phyloP scores from a whole-genome alignment of 1,284 basidiomycete genomes.

The Neonothopanus nambi region DNA sequence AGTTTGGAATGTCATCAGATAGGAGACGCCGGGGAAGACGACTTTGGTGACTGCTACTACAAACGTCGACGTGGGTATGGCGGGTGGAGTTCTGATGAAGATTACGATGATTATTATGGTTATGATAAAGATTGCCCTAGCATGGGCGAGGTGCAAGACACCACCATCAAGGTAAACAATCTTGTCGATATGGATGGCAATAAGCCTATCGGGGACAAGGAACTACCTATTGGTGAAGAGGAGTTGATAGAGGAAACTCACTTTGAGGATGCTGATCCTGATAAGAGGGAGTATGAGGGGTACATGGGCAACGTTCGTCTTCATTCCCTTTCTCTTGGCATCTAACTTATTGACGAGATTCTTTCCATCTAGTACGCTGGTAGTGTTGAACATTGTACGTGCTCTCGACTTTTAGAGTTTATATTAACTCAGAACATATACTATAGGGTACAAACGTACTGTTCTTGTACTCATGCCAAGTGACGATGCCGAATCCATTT shows the following conservation, averaged over 20 bases:
- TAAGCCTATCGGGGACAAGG: slow-evolving; percentile 18
- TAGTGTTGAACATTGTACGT: not conserved
- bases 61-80: too few relatives aligned
- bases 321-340: not conserved
- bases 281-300: slow-evolving; percentile 42
- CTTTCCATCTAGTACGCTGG: not conserved
- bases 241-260: slow-evolving; percentile 34
- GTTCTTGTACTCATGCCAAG: slow-evolving; percentile 26
- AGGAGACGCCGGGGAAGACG: too few relatives aligned
- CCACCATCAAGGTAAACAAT: slow-evolving; percentile 26
- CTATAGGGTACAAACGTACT: slow-evolving; percentile 41
- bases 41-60: too few relatives aligned
- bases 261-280: slow-evolving; percentile 34
- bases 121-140: slow-evolving; percentile 24
- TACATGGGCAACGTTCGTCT: slow-evolving; percentile 46
- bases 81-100: too few relatives aligned
- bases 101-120: slow-evolving; percentile 25
- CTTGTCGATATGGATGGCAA: slow-evolving; percentile 37
- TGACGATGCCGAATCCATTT: too few relatives aligned
- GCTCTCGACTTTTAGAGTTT: not conserved
- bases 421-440: slow-evolving; percentile 2
- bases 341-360: not conserved
- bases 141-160: slow-evolving; percentile 33
- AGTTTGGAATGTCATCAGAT: slow-evolving; percentile 34
- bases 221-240: slow-evolving; percentile 29